phyloP scores from a whole-genome alignment of 768 basidiomycete genomes.

The Peribolospora baueri region DNA sequence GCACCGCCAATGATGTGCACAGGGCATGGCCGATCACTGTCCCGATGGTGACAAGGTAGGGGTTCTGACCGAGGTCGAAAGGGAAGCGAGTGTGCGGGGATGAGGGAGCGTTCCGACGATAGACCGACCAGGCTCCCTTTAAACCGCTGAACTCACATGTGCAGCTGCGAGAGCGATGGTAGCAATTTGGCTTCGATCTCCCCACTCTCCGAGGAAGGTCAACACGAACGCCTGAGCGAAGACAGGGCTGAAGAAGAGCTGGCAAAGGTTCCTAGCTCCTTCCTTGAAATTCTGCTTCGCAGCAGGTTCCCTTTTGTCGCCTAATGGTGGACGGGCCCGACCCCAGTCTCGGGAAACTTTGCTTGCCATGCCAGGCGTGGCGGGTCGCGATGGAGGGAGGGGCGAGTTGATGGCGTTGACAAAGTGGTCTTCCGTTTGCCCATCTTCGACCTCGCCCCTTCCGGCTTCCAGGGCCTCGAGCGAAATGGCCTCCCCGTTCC shows the following conservation, averaged over 20 bases:
- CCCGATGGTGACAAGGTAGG: constrained; percentile 69
- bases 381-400: too few species aligned
- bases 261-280: constrained; percentile 56
- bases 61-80: constrained; percentile 34
- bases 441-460: neutral
- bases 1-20: constrained; percentile 70
- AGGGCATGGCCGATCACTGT: constrained; percentile 68
- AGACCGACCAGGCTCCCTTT: neutral
- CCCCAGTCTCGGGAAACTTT: too few species aligned
- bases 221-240: constrained; percentile 86
- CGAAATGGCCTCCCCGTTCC: neutral
- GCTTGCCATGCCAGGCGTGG: too few species aligned
- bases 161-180: constrained; percentile 89
- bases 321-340: too few species aligned
- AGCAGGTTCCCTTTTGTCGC: too few species aligned
- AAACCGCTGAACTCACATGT: constrained; percentile 35
- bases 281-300: constrained; percentile 22
- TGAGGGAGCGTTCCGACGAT: neutral
- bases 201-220: constrained; percentile 98
- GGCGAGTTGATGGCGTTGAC: too few species aligned
- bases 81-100: constrained; percentile 2
- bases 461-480: neutral
- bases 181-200: constrained; percentile 87
- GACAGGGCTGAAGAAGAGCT: constrained; percentile 63
- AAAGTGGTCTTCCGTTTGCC: too few species aligned